Conservation (phyloP, 257 asterid genomes). For the Solanum peruvianum region DNA sequence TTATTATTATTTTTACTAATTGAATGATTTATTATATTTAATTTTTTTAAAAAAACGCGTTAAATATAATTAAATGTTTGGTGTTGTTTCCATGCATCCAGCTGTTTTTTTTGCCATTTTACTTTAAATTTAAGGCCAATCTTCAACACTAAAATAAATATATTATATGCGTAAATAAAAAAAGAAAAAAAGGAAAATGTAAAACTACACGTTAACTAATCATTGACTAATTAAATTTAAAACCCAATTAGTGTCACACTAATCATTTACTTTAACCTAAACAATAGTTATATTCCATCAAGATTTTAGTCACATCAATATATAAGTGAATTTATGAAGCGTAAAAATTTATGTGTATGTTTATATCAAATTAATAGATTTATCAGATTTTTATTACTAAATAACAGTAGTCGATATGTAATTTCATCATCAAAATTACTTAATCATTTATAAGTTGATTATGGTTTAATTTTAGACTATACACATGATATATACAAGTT, state of each 20-base stretch:
- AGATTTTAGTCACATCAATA: not conserved
- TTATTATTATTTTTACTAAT: not conserved
- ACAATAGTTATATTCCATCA: not conserved
- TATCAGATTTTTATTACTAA: not conserved
- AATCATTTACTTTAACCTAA: not conserved
- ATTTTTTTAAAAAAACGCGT: not conserved
- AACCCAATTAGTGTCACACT: not conserved
- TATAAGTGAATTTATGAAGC: not conserved
- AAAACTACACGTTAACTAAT: not conserved
- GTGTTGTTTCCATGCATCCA: not conserved
- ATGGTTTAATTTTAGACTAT: not conserved
- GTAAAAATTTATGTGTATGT: too few relatives aligned
- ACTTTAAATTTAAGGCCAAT: not conserved
- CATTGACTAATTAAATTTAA: not conserved
- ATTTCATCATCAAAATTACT: too few relatives aligned
- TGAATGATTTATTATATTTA: not conserved
- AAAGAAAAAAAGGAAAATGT: not conserved
- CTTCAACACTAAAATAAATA: not conserved
- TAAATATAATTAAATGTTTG: not conserved
- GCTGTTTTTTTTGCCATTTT: not conserved
- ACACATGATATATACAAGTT: not conserved
- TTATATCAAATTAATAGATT: too few relatives aligned
- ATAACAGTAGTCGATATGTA: not conserved
- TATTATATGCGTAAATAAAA: not conserved
- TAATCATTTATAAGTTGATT: too few relatives aligned